These are phyloP conservation scores for Jackrogersella multiformis DNA, from an alignment of 495 filamentous ascomycete species.

Conservation along the genomic window DNA sequence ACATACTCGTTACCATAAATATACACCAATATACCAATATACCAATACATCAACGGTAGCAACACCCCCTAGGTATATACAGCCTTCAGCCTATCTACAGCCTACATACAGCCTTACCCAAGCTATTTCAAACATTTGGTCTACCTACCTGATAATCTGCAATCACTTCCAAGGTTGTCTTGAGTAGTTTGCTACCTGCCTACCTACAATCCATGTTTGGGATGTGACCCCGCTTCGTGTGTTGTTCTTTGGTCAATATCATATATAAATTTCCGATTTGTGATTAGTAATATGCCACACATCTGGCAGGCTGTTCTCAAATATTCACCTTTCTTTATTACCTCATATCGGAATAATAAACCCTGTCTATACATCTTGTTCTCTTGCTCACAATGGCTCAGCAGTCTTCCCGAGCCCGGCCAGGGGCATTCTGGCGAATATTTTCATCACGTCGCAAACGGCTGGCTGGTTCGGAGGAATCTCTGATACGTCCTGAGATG, in stretches of 20 bases:
- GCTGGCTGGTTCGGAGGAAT: not conserved
- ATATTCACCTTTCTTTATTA: not conserved
- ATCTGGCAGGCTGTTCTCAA: not conserved
- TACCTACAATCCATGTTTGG: conserved; percentile 5
- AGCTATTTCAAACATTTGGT: not conserved
- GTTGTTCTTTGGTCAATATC: conserved; percentile 5
- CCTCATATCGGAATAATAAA: not conserved
- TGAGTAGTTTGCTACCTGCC: conserved; percentile 2
- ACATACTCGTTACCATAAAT: conserved; percentile 5
- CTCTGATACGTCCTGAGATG: conserved; percentile 19
- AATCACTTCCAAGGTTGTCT: not conserved
- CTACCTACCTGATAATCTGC: not conserved
- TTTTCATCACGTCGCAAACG: conserved; percentile 25
- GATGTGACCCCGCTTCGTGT: conserved; percentile 6
- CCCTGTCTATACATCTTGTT: conserved; percentile 12
- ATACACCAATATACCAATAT: too few species aligned
- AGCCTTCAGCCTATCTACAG: not conserved
- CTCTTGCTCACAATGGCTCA: conserved; percentile 34
- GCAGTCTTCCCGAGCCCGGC: conserved; percentile 13
- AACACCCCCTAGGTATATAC: not conserved
- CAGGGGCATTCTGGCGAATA: conserved; percentile 21
- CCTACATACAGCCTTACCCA: not conserved
- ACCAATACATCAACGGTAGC: not conserved
- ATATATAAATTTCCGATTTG: not conserved
- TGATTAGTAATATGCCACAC: conserved; percentile 8